Base-by-base conservation (phyloP, 176 grass and related monocot genomes). In the Paspalum notatum region DNA sequence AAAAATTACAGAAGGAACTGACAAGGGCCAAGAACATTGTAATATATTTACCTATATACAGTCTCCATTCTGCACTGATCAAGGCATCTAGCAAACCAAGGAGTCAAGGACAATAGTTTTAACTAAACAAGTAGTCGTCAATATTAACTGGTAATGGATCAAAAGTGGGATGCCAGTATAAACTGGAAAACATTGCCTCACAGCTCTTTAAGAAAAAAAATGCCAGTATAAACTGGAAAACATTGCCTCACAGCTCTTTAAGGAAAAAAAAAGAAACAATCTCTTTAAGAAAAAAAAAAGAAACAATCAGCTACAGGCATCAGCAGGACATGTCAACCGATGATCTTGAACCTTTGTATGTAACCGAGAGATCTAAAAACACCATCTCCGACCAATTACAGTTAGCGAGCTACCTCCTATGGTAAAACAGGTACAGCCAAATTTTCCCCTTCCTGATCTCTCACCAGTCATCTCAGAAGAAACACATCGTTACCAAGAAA, bases 381-480 rank as follows among this genome's bases (percentile, higher is more conserved):
- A 43, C 10, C 45, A 58, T 51, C 12, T 32, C 21, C 45, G 37
- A 84, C 53, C 43, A 74, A 74, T 68, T 18, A 62, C 13, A 25
- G 46, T 41, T 66, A 84, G 52, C 77, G 74, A 56, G 38, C 17
- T 74, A 9, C 8, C 15, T 22, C 56, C 77, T 87, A 52, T 55
- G 37, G 47, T 40, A 77, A 32, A 18, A 58, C 9, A 82, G 45
- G 17, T 49, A 78, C 24, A 47, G 7, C 24, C 16, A 27, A 87
- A 64, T 63, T 17, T 51, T 45, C 18, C 25, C 27, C 61, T 72
- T 14, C 76, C 12, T 18, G 38, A 22, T 76, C 46, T 62, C 54
- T 54, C 37, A 69, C 32, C n/a, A 76, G 45, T 52, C 70, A 45
- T 6, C 15, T 39, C 45, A 50, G 58, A 17, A 71, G 57, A 62